Evolutionary conservation across 176 grass and related monocot species (phyloP).

Genomic region (maize (Zea mays)): Zm-B73-REFERENCE-NAM-5.0 NC_050103.1:121575501-121576000

Average conservation of each 20-base stretch:
- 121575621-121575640: conserved; percentile 95
- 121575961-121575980: conserved; percentile 76
- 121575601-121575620: conserved; percentile 96
- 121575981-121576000: conserved; percentile 87
- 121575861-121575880: conserved; percentile 85
- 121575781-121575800: conserved; percentile 39
- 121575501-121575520: conserved; percentile 11
- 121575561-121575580: conserved; percentile 92
- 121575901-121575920: conserved; percentile 98
- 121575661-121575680: conserved; percentile 94
- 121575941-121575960: conserved; percentile 89
- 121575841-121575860: conserved; percentile 29
- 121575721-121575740: conserved; percentile 91
- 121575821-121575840: conserved; percentile 12
- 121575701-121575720: conserved; percentile 96
- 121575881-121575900: conserved; percentile 88
- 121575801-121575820: conserved; percentile 12
- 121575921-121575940: conserved; percentile 79
- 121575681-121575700: conserved; percentile 97
- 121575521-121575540: conserved; percentile 43
- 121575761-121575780: conserved; percentile 98
- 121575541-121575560: conserved; percentile 89
- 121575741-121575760: conserved; percentile 97
- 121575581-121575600: conserved; percentile 98
- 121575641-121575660: conserved; percentile 94